phyloP scores from a whole-genome alignment of 2,329 filamentous ascomycete genomes.

The Aspergillus oerlinghausenensis region DNA sequence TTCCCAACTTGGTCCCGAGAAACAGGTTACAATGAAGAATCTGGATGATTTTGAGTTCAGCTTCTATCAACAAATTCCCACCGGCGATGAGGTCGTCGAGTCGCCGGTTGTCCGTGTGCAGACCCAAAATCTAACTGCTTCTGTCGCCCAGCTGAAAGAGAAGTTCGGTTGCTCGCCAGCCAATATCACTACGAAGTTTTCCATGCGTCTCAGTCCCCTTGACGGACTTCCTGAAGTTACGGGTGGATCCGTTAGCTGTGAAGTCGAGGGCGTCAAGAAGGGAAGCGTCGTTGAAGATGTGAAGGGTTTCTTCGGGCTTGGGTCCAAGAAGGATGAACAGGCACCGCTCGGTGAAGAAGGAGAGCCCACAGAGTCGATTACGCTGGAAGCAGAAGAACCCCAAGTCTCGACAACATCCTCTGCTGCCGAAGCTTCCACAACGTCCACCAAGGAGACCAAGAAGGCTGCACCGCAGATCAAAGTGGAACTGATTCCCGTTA shows the following conservation, averaged over 20 bases:
- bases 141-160: slow-evolving; percentile 71
- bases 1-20: slow-evolving; percentile 71
- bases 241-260: slow-evolving; percentile 77
- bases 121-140: slow-evolving; percentile 81
- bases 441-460: slow-evolving; percentile 42
- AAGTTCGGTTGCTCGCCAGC: slow-evolving; percentile 71
- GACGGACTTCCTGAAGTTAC: slow-evolving; percentile 76
- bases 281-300: slow-evolving; percentile 86
- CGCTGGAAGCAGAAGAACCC: slow-evolving; percentile 41
- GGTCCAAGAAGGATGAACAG: slow-evolving; percentile 83
- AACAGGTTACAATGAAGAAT: slow-evolving; percentile 80
- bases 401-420: slow-evolving; percentile 44
- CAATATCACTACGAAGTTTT: slow-evolving; percentile 76
- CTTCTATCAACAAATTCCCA: slow-evolving; percentile 68
- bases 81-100: slow-evolving; percentile 45
- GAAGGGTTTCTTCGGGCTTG: slow-evolving; percentile 94
- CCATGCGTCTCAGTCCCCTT: slow-evolving; percentile 64
- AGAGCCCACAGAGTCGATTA: slow-evolving; percentile 45
- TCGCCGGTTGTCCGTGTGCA: slow-evolving; percentile 61
- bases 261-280: slow-evolving; percentile 70
- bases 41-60: slow-evolving; percentile 73
- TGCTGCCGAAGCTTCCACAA: slow-evolving; percentile 45
- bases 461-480: slow-evolving; percentile 42
- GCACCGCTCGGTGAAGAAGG: slow-evolving; percentile 61
- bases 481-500: slow-evolving; percentile 49